phyloP scores from a whole-genome alignment of 306 rosid species.

The Bauhinia variegata region DNA sequence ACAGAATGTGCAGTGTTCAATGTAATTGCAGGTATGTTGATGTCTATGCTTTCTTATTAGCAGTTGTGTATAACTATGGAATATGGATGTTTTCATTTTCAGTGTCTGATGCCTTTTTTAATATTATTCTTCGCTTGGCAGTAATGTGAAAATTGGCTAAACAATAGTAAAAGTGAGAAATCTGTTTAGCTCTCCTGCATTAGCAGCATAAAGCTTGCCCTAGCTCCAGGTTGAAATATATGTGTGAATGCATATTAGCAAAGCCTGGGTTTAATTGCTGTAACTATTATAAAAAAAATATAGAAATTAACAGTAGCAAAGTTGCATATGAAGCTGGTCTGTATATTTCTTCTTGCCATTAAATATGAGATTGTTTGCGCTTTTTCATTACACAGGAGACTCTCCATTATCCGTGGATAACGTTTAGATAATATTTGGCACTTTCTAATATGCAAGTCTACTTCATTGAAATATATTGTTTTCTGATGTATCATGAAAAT shows the following conservation, averaged over 20 bases:
- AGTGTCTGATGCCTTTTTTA: constrained; percentile 18
- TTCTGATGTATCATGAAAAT: no score
- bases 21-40: constrained; percentile 81
- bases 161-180: not conserved
- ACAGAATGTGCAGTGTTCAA: constrained; percentile 88
- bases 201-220: not conserved
- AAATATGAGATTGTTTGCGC: constrained; percentile 12
- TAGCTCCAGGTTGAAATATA: not conserved
- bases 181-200: constrained; percentile 6
- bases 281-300: no score
- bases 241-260: no score
- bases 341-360: constrained; percentile 15
- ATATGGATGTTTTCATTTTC: constrained; percentile 12
- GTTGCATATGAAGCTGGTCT: not conserved
- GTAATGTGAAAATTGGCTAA: constrained; percentile 21
- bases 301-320: no score
- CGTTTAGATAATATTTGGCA: constrained; percentile 9
- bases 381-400: constrained; percentile 8
- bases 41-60: constrained; percentile 24
- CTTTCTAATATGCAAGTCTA: no score
- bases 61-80: constrained; percentile 7
- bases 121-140: constrained; percentile 29
- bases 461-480: no score
- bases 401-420: constrained; percentile 13
- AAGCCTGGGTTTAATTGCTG: no score